Base-by-base conservation (phyloP, 352 stramenopile genomes). In the Pythium biforme region DNA sequence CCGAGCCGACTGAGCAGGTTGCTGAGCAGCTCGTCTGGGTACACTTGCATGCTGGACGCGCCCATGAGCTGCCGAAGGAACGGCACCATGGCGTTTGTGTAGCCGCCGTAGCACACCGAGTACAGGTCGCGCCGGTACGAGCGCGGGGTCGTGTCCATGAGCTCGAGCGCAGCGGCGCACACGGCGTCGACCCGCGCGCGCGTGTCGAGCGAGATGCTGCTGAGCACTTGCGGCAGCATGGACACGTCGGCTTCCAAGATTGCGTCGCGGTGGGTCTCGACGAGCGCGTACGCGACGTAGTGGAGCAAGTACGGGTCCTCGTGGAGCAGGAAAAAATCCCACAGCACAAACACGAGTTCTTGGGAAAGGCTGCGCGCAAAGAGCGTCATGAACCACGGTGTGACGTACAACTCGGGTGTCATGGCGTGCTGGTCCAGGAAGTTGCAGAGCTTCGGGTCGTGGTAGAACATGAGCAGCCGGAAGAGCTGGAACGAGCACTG, bases 351-450 rank as follows among this genome's bases (percentile, higher is more conserved):
- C 15, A 96, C 72, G 22, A 92, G 69, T 3, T 90, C 76, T 0
- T 78, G 79, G 25, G 79, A 68, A 31, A 97, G 62, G 11, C 81
- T 94, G 23, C 89, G 76, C 25, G 92, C 87, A 74, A 98, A 97
- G 3, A 98, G 76, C 66, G 92, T 98, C 77, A 98, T 95, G 68
- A 98, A 96, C 92, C 91, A 97, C 20, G 91, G 91, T 34, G 90
- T 97, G 7, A 96, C 88, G 65, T 98, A 98, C 2, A 98, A 73
- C 62, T 98, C 92, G 7, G 92, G 92, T 9, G 84, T 94, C 86
- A 98, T 92, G 37, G 95, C 83, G 60, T 97, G 82, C 66, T 94
- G 80, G 64, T 98, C 92, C 17, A 98, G 64, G 59, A 79, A 91
- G 47, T 89, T 80, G 51, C 87, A 96, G 14, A 98, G 69, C 63